Evolutionary conservation across 2,329 filamentous ascomycete species (phyloP).

Genomic region (Neopestalotiopsis sp.): DNA sequence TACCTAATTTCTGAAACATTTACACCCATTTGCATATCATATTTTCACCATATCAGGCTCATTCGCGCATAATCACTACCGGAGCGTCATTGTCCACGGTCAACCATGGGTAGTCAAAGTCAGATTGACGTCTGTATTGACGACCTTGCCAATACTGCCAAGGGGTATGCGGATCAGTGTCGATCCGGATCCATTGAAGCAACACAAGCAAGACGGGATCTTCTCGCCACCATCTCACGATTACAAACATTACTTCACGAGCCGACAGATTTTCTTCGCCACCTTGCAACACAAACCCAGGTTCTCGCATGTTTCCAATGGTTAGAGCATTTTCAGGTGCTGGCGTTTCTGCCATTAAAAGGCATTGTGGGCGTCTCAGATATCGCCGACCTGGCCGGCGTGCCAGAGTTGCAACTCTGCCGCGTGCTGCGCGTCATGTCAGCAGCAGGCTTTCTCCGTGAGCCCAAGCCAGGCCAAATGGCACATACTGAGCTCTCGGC

Average conservation of each 20-base stretch:
- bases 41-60: too few relatives aligned
- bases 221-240: background rate
- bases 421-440: slow-evolving; percentile 42
- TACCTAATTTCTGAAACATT: background rate
- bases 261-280: background rate
- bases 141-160: background rate
- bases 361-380: slow-evolving; percentile 43
- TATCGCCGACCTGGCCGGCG: slow-evolving; percentile 45
- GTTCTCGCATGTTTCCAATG: slow-evolving; percentile 43
- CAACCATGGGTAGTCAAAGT: background rate
- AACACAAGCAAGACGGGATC: background rate
- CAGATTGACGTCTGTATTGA: background rate
- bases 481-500: slow-evolving; percentile 46
- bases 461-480: slow-evolving; percentile 38
- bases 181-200: background rate
- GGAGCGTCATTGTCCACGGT: too few relatives aligned
- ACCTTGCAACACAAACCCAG: slow-evolving; percentile 18
- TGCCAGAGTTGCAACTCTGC: slow-evolving; percentile 42
- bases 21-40: too few relatives aligned
- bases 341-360: slow-evolving; percentile 48
- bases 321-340: slow-evolving; percentile 50
- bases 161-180: background rate
- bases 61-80: too few relatives aligned
- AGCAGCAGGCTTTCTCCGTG: slow-evolving; percentile 41
- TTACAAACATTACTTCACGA: background rate